These are phyloP conservation scores for Trichoderma simmonsii DNA, from an alignment of 2,329 filamentous ascomycete species.

Conservation along the genomic window DNA sequence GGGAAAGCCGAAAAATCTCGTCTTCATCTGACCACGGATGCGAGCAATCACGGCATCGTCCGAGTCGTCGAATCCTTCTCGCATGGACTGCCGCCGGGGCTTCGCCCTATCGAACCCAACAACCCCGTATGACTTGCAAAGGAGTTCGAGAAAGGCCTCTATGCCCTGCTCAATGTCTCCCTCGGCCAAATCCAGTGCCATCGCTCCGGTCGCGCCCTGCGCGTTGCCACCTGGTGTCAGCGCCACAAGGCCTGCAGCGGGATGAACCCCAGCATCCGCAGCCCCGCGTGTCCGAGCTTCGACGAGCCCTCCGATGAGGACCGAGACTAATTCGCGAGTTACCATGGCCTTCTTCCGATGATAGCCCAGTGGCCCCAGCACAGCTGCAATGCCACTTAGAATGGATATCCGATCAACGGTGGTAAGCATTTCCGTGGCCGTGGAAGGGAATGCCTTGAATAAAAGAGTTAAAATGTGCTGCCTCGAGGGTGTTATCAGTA, in stretches of 20 bases:
- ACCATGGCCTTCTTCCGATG: slow-evolving; percentile 90
- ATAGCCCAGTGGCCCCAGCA: slow-evolving; percentile 75
- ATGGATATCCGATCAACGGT: slow-evolving; percentile 75
- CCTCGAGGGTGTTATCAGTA: slow-evolving; percentile 56
- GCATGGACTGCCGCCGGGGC: slow-evolving; percentile 26
- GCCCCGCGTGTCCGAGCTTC: slow-evolving; percentile 90
- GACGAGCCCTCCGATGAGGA: slow-evolving; percentile 78
- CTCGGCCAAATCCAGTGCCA: slow-evolving; percentile 60
- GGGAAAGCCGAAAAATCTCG: slow-evolving; percentile 71
- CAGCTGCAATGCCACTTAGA: slow-evolving; percentile 79
- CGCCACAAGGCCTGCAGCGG: slow-evolving; percentile 79
- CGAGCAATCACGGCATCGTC: slow-evolving; percentile 53
- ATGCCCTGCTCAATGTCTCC: slow-evolving; percentile 64
- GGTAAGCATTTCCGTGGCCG: slow-evolving; percentile 63
- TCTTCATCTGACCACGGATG: slow-evolving; percentile 57
- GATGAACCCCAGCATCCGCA: slow-evolving; percentile 94
- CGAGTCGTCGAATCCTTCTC: slow-evolving; percentile 40
- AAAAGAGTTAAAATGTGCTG: slow-evolving; percentile 63
- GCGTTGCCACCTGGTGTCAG: slow-evolving; percentile 54
- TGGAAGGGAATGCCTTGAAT: slow-evolving; percentile 68
- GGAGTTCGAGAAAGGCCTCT: slow-evolving; percentile 58
- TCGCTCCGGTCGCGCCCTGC: slow-evolving; percentile 45
- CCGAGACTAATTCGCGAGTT: slow-evolving; percentile 77
- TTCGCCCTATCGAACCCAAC: slow-evolving; percentile 45
- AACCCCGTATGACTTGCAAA: slow-evolving; percentile 64